These are phyloP conservation scores for Fusarium annulatum DNA, from an alignment of 2,329 filamentous ascomycete species.

Conservation along the genomic window DNA sequence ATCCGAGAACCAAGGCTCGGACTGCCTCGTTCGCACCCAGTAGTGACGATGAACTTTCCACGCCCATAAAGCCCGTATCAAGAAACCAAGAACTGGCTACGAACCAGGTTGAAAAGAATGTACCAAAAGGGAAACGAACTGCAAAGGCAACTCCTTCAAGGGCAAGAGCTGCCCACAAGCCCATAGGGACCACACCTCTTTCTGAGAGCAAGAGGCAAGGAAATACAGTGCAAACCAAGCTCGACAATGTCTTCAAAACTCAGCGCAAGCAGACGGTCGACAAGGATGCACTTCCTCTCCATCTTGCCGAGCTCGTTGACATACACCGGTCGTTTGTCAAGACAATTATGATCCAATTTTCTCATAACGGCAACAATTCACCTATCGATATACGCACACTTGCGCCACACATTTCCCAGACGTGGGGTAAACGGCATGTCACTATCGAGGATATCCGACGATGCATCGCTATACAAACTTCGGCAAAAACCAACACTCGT, in stretches of 20 bases:
- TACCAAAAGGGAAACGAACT: conserved; percentile 47
- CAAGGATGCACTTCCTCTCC: conserved; percentile 57
- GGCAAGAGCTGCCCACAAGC: conserved; percentile 46
- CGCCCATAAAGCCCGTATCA: conserved; percentile 45
- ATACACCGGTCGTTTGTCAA: conserved; percentile 76
- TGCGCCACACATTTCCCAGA: conserved; percentile 70
- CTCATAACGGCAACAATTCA: conserved; percentile 72
- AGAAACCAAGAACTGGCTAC: conserved; percentile 40
- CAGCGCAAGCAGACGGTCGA: conserved; percentile 36
- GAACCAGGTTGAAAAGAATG: conserved; percentile 3
- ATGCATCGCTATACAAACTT: conserved; percentile 70
- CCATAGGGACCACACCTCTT: conserved; percentile 48
- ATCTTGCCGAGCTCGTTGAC: conserved; percentile 69
- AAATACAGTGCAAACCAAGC: conserved; percentile 49
- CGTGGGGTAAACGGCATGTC: conserved; percentile 79
- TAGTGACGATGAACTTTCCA: conserved; percentile 46
- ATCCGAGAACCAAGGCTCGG: conserved; percentile 39
- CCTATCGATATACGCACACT: conserved; percentile 73
- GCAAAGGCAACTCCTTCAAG: conserved; percentile 47
- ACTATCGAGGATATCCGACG: conserved; percentile 73
- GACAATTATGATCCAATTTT: conserved; percentile 74
- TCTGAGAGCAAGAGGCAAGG: conserved; percentile 46
- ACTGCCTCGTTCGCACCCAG: conserved; percentile 50
- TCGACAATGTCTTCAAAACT: conserved; percentile 56
- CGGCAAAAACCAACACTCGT: conserved; percentile 45